phyloP scores from a whole-genome alignment of 1,284 basidiomycete genomes.

The Trametes sp. region DNA sequence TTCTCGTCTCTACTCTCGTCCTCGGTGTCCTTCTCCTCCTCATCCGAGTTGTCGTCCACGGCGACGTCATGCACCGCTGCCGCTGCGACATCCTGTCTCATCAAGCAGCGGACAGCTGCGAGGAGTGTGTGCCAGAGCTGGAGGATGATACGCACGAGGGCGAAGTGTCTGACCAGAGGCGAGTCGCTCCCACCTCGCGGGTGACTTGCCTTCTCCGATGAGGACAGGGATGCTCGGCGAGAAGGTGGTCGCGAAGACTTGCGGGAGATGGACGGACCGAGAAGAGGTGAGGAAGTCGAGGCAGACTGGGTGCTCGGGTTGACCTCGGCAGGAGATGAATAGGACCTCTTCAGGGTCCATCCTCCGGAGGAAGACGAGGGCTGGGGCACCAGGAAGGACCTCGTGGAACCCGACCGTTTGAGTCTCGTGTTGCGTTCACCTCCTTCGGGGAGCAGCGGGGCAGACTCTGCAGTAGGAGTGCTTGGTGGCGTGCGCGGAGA shows the following conservation, averaged over 20 bases:
- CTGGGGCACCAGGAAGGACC: slow-evolving; percentile 56
- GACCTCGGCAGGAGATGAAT: slow-evolving; percentile 55
- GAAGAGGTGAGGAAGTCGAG: slow-evolving; percentile 24
- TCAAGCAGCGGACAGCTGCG: slow-evolving; percentile 53
- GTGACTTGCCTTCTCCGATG: slow-evolving; percentile 35
- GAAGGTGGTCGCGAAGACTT: slow-evolving; percentile 36
- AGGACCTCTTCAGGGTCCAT: slow-evolving; percentile 53
- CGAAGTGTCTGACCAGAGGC: slow-evolving; percentile 53
- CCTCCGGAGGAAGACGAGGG: slow-evolving; percentile 28
- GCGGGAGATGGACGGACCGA: slow-evolving; percentile 32
- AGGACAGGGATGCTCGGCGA: slow-evolving; percentile 35
- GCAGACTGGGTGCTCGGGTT: slow-evolving; percentile 33
- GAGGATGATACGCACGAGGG: slow-evolving; percentile 59
- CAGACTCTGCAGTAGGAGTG: slow-evolving; percentile 50
- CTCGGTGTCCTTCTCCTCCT: slow-evolving; percentile 50
- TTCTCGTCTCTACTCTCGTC: slow-evolving; percentile 50
- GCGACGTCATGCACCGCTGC: slow-evolving; percentile 26
- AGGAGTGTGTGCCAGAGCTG: slow-evolving; percentile 60
- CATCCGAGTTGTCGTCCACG: slow-evolving; percentile 41
- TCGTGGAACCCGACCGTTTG: slow-evolving; percentile 65
- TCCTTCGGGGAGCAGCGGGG: slow-evolving; percentile 33
- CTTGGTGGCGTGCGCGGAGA: slow-evolving; percentile 52
- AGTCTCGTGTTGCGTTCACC: slow-evolving; percentile 44
- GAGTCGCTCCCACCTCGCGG: slow-evolving; percentile 29
- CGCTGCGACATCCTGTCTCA: slow-evolving; percentile 31